Conservation (phyloP, 768 basidiomycete genomes). For the Leccinum ochraceum region DNA sequence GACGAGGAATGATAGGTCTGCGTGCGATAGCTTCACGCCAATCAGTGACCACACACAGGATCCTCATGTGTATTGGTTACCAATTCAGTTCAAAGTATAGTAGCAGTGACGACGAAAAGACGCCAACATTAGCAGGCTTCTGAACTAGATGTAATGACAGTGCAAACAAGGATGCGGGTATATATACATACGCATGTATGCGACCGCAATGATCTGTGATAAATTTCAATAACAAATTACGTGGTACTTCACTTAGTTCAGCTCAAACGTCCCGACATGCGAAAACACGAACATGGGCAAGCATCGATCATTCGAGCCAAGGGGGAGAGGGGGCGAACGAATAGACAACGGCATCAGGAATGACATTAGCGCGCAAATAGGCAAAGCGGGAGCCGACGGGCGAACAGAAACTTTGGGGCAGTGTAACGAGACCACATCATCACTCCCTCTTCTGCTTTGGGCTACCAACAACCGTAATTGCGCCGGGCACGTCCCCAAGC, state of each 20-base stretch:
- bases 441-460: slow-evolving; percentile 36
- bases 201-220: slow-evolving; percentile 11
- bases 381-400: neutral
- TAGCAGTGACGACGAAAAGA: too few species aligned
- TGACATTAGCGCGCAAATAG: neutral
- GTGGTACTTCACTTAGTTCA: neutral
- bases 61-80: too few species aligned
- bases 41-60: too few species aligned
- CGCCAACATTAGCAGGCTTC: neutral
- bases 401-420: neutral
- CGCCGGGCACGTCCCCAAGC: slow-evolving; percentile 56
- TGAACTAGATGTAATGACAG: neutral
- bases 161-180: slow-evolving; percentile 16
- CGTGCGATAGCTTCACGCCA: too few species aligned
- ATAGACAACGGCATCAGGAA: neutral
- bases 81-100: too few species aligned
- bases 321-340: neutral
- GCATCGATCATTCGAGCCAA: neutral
- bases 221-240: slow-evolving; percentile 5
- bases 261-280: neutral
- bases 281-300: neutral
- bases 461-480: slow-evolving; percentile 26
- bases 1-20: too few species aligned
- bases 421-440: neutral
- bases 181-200: slow-evolving; percentile 7